A percentile compares a stretch with the other conserved stretches of the same genome.
These are phyloP conservation scores for Cordyceps cicadae DNA, from an alignment of 2,329 filamentous ascomycete genomes.

Conservation along the genomic window DNA sequence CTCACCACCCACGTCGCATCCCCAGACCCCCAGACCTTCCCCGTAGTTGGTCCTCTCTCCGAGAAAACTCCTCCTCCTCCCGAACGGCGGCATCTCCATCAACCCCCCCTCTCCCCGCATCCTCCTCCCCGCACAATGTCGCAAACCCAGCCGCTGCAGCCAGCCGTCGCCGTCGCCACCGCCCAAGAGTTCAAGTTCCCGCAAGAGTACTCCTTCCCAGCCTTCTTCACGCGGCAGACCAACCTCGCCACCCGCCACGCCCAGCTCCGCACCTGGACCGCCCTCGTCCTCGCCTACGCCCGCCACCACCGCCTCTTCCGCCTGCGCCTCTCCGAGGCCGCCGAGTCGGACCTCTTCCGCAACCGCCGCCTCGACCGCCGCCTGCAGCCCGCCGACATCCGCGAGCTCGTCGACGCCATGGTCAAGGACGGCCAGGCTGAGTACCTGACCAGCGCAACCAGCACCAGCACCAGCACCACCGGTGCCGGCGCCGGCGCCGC, in stretches of 20 bases:
- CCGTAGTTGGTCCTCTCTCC: too few relatives aligned
- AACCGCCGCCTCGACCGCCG: slow-evolving; percentile 47
- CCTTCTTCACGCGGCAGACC: slow-evolving; percentile 77
- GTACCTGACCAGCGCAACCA: slow-evolving; percentile 54
- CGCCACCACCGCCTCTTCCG: slow-evolving; percentile 68
- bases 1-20: too few relatives aligned
- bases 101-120: not conserved
- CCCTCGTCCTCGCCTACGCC: slow-evolving; percentile 77
- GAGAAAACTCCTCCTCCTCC: too few relatives aligned
- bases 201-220: slow-evolving; percentile 65
- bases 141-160: not conserved
- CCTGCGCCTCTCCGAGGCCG: slow-evolving; percentile 54
- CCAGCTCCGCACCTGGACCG: slow-evolving; percentile 79
- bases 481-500: too few relatives aligned
- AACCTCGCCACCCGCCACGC: slow-evolving; percentile 65
- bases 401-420: slow-evolving; percentile 53
- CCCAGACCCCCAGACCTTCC: too few relatives aligned
- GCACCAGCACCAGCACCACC: too few relatives aligned
- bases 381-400: slow-evolving; percentile 41
- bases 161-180: slow-evolving; percentile 4
- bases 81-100: not conserved
- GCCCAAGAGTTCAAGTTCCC: slow-evolving; percentile 44
- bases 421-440: slow-evolving; percentile 54
- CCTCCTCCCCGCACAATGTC: too few relatives aligned
- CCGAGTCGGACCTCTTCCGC: slow-evolving; percentile 47